A percentile compares a stretch with the other conserved stretches of the same genome.
Evolutionary conservation across 192 early-diverging fungal species (phyloP).

Genomic region (Helicostylum pulchrum): DNA sequence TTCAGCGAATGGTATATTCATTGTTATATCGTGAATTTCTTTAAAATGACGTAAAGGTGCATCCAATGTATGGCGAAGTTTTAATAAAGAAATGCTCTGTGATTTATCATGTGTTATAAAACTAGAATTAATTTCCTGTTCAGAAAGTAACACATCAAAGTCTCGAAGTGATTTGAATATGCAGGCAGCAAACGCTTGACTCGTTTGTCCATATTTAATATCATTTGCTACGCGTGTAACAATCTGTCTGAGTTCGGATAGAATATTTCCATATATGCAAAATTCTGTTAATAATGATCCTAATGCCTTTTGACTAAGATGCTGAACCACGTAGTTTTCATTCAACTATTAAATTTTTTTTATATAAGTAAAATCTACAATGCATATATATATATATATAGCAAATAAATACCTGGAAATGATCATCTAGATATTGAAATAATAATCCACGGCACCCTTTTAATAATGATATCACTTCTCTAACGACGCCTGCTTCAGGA

Average conservation of each 20-base stretch:
- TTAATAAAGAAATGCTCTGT: conserved; percentile 28
- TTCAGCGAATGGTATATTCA: background rate
- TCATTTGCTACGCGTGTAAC: conserved; percentile 6
- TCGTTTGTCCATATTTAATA: conserved; percentile 39
- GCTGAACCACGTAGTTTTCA: conserved; percentile 1
- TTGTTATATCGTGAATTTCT: conserved; percentile 3
- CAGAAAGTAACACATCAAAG: conserved; percentile 30
- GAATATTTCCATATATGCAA: conserved; percentile 14
- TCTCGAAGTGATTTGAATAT: conserved; percentile 19
- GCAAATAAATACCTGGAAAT: conserved; percentile 8
- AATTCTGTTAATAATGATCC: conserved; percentile 2
- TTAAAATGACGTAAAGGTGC: conserved; percentile 2
- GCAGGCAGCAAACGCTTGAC: conserved; percentile 38
- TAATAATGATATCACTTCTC: conserved; percentile 39
- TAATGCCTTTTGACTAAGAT: conserved; percentile 14
- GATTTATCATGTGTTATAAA: conserved; percentile 7
- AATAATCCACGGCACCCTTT: conserved; percentile 28
- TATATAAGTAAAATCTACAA: background rate
- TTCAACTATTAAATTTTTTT: conserved; percentile 1
- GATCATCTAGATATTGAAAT: conserved; percentile 19
- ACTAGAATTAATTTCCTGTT: conserved; percentile 23
- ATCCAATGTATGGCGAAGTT: conserved; percentile 8
- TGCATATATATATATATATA: background rate
- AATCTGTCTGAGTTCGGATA: conserved; percentile 18
- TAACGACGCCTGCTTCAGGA: conserved; percentile 34